These are phyloP conservation scores for Striga hermonthica DNA, from an alignment of 305 asterid species.

Conservation along the genomic window DNA sequence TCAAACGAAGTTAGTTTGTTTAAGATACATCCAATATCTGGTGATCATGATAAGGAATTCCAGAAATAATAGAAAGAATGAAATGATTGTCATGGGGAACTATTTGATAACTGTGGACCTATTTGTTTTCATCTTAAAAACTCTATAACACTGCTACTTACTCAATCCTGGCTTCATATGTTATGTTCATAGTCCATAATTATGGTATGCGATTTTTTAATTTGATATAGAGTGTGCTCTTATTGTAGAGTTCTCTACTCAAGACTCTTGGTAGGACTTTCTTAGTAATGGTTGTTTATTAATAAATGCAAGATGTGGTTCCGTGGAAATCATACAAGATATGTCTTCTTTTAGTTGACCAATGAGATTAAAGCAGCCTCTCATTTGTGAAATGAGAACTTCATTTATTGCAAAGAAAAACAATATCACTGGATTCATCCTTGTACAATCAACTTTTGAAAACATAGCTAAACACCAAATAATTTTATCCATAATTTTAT, in stretches of 20 bases:
- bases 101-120: conserved; percentile 3
- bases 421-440: conserved; percentile 8
- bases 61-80: conserved; percentile 3
- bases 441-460: conserved; percentile 18
- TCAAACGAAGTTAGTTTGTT: background rate
- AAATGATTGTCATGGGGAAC: conserved; percentile 17
- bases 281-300: conserved; percentile 1
- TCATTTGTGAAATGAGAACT: conserved; percentile 5
- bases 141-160: conserved; percentile 2
- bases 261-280: too few relatives aligned
- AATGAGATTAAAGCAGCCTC: background rate
- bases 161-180: conserved; percentile 8
- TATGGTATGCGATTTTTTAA: background rate
- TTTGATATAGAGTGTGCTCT: background rate
- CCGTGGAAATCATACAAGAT: conserved; percentile 1
- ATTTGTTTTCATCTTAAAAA: conserved; percentile 15
- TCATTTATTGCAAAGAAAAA: conserved; percentile 1
- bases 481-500: background rate
- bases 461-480: background rate
- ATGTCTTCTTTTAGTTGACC: conserved; percentile 1
- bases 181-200: conserved; percentile 7
- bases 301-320: conserved; percentile 17
- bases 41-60: conserved; percentile 13
- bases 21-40: conserved; percentile 1
- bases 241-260: too few relatives aligned